Conservation (phyloP, 371 early-diverging fungal genomes). For the Syncephalastrum monosporum region DNA sequence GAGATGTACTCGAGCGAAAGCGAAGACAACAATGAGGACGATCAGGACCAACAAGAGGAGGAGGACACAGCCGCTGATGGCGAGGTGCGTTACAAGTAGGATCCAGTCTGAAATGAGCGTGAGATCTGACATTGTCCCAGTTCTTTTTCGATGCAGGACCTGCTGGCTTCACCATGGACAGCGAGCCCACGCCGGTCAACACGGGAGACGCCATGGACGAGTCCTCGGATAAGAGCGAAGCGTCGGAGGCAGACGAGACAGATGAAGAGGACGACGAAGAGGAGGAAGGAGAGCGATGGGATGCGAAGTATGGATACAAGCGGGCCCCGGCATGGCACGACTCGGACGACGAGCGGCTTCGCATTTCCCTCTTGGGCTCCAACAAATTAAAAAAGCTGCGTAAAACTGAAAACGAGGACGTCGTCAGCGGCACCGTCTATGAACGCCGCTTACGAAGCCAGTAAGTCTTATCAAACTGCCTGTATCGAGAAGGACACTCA, state of each 20-base stretch:
- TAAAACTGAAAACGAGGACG: slow-evolving; percentile 68
- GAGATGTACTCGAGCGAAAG: slow-evolving; percentile 14
- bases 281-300: slow-evolving; percentile 14
- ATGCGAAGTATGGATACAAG: slow-evolving; percentile 20
- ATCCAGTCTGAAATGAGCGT: not conserved
- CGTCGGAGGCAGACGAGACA: slow-evolving; percentile 12
- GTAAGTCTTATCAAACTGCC: slow-evolving; percentile 37
- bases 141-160: slow-evolving; percentile 50
- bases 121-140: not conserved
- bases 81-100: slow-evolving; percentile 3
- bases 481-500: not conserved
- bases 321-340: slow-evolving; percentile 74
- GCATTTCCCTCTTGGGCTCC: slow-evolving; percentile 64
- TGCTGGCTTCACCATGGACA: slow-evolving; percentile 20
- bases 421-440: slow-evolving; percentile 75
- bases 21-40: slow-evolving; percentile 41
- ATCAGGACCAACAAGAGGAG: slow-evolving; percentile 45
- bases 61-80: slow-evolving; percentile 26
- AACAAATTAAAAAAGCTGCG: slow-evolving; percentile 80
- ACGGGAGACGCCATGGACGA: slow-evolving; percentile 27
- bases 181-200: slow-evolving; percentile 16
- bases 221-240: slow-evolving; percentile 14
- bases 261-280: slow-evolving; percentile 29
- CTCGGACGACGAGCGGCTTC: slow-evolving; percentile 65
- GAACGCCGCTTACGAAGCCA: slow-evolving; percentile 80